Evolutionary conservation across 805 yeast genomes (phyloP).

Genomic region (Monosporozyma unispora): DNA sequence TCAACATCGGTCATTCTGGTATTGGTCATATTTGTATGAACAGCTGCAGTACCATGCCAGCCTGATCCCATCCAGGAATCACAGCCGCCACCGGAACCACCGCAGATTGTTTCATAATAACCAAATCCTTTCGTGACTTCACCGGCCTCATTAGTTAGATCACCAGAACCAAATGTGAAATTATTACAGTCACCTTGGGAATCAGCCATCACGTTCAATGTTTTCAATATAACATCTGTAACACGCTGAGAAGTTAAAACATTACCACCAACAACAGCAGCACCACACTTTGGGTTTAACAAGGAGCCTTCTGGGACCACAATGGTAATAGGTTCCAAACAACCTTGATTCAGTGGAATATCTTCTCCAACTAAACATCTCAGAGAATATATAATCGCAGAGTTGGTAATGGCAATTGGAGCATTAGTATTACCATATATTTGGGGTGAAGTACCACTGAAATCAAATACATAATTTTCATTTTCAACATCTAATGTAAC

Average conservation of each 20-base stretch:
- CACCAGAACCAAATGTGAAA: conserved; percentile 81
- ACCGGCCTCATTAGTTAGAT: conserved; percentile 47
- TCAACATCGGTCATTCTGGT: conserved; percentile 90
- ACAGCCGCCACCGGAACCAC: conserved; percentile 81
- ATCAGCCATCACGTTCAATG: conserved; percentile 85
- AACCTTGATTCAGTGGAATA: conserved; percentile 91
- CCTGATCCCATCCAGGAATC: conserved; percentile 48
- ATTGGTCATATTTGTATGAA: conserved; percentile 90
- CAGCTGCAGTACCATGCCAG: conserved; percentile 84
- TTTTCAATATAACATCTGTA: conserved; percentile 79
- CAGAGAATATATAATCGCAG: conserved; percentile 82
- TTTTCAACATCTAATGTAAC: conserved; percentile 41
- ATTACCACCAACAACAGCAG: conserved; percentile 93
- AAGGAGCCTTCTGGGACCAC: conserved; percentile 53
- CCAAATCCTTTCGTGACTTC: conserved; percentile 57
- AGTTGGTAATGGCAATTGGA: conserved; percentile 79
- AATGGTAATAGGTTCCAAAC: conserved; percentile 69
- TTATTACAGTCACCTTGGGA: conserved; percentile 96
- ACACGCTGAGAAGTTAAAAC: conserved; percentile 92
- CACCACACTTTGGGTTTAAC: conserved; percentile 68
- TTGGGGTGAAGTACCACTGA: conserved; percentile 79
- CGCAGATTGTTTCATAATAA: conserved; percentile 90
- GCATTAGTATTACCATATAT: conserved; percentile 87
- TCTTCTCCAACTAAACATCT: conserved; percentile 78
- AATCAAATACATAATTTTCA: conserved; percentile 70